These are phyloP conservation scores for Entamoeba dispar DNA, from an alignment of 208 protist genomes.

Conservation along the genomic window DNA sequence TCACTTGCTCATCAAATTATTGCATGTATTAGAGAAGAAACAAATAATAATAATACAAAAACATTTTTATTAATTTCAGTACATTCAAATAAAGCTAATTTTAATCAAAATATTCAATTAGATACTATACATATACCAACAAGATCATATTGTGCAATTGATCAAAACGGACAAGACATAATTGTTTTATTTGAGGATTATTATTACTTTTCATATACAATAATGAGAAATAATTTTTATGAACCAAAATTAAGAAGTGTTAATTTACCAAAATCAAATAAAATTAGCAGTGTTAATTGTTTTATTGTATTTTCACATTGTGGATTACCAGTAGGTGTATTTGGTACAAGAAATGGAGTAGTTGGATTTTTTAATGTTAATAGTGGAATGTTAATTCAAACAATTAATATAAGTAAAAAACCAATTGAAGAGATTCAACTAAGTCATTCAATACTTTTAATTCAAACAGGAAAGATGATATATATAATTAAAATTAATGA, in stretches of 20 bases:
- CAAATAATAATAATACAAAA: too few relatives aligned
- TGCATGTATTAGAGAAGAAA: too few relatives aligned
- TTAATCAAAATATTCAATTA: not conserved
- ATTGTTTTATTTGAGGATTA: not conserved
- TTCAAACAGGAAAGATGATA: not conserved
- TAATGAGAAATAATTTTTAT: not conserved
- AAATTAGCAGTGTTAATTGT: not conserved
- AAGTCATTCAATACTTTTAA: not conserved
- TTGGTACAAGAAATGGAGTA: not conserved
- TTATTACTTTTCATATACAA: not conserved
- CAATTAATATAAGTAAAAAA: not conserved
- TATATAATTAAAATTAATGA: not conserved
- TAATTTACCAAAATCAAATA: not conserved
- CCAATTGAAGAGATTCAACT: not conserved
- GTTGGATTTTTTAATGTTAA: not conserved
- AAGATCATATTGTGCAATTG: not conserved
- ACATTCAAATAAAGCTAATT: not conserved
- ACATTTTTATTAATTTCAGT: not conserved
- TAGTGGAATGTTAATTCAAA: not conserved
- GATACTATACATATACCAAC: not conserved
- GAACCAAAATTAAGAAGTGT: not conserved
- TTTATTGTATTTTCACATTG: not conserved
- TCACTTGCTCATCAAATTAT: too few relatives aligned
- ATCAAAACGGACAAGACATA: not conserved
- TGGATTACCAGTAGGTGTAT: not conserved